Evolutionary conservation across 2,329 filamentous ascomycete species (phyloP).

Genomic region (Aspergillus texensis): DNA sequence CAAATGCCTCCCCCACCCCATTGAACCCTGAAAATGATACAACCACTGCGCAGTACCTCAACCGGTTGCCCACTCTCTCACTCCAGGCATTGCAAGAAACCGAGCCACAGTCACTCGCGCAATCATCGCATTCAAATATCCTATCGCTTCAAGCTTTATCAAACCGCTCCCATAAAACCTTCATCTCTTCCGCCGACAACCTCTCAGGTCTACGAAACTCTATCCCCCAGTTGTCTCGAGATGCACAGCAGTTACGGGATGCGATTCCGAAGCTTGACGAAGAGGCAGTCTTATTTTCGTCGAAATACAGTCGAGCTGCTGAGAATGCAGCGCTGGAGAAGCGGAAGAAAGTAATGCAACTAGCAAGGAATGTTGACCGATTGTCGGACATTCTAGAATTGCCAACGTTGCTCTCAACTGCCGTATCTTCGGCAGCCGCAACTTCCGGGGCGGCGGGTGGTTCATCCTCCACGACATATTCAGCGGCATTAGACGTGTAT

Average conservation of each 20-base stretch:
- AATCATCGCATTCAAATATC: slow-evolving; percentile 77
- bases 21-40: slow-evolving; percentile 24
- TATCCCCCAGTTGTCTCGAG: slow-evolving; percentile 69
- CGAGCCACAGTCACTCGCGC: slow-evolving; percentile 78
- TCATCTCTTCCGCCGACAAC: slow-evolving; percentile 78
- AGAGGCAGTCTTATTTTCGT: slow-evolving; percentile 77
- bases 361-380: slow-evolving; percentile 85
- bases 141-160: slow-evolving; percentile 85
- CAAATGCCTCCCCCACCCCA: slow-evolving; percentile 24
- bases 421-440: slow-evolving; percentile 53
- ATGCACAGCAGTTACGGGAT: slow-evolving; percentile 68
- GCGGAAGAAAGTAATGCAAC: slow-evolving; percentile 76
- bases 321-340: slow-evolving; percentile 71
- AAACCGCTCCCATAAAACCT: slow-evolving; percentile 81
- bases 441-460: slow-evolving; percentile 46
- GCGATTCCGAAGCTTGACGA: slow-evolving; percentile 78
- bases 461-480: slow-evolving; percentile 69
- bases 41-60: slow-evolving; percentile 66
- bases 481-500: slow-evolving; percentile 85
- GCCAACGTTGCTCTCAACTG: slow-evolving; percentile 79
- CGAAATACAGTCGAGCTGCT: slow-evolving; percentile 75
- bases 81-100: slow-evolving; percentile 70
- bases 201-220: slow-evolving; percentile 73
- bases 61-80: slow-evolving; percentile 74
- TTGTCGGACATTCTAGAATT: slow-evolving; percentile 90